phyloP scores from a whole-genome alignment of 371 early-diverging fungal species.

The Mucor saturninus region DNA sequence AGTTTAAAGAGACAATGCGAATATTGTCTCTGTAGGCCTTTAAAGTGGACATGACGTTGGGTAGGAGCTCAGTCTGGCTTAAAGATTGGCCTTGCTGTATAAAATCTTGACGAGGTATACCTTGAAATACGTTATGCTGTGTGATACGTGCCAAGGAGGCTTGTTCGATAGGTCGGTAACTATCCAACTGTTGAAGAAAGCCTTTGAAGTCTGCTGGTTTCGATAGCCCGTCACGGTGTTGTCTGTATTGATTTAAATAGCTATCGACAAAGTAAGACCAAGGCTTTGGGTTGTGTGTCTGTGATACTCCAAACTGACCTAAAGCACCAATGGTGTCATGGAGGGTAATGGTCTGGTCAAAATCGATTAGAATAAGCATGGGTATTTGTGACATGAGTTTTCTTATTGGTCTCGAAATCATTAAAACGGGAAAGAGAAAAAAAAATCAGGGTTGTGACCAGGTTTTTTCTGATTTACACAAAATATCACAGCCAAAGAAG shows the following conservation, averaged over 20 bases:
- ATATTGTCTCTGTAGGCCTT: conserved; percentile 11
- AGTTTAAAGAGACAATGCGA: conserved; percentile 43
- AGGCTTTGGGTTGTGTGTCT: conserved; percentile 10
- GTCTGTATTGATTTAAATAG: conserved; percentile 42
- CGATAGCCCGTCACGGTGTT: conserved; percentile 8
- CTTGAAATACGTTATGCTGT: conserved; percentile 33
- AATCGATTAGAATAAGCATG: conserved; percentile 37
- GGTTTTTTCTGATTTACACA: too few relatives aligned
- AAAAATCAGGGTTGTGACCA: too few relatives aligned
- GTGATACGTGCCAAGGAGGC: conserved; percentile 39
- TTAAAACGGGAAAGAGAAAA: background rate
- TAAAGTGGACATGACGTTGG: conserved; percentile 24
- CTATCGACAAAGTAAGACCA: conserved; percentile 44
- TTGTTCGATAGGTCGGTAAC: conserved; percentile 31
- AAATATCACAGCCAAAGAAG: too few relatives aligned
- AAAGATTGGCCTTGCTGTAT: conserved; percentile 13
- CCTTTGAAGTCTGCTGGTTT: background rate
- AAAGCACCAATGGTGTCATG: conserved; percentile 44
- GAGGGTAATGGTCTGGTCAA: conserved; percentile 48
- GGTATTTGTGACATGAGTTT: background rate
- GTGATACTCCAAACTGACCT: conserved; percentile 33
- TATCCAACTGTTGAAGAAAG: conserved; percentile 20
- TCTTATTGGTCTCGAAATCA: conserved; percentile 1
- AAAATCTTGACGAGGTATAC: conserved; percentile 27
- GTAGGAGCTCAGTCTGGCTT: conserved; percentile 18